Percentiles rank a stretch among this genome's conserved stretches.
Conservation (phyloP, 139 green algal genomes). For the Pseudopediastrum boryanum region DNA sequence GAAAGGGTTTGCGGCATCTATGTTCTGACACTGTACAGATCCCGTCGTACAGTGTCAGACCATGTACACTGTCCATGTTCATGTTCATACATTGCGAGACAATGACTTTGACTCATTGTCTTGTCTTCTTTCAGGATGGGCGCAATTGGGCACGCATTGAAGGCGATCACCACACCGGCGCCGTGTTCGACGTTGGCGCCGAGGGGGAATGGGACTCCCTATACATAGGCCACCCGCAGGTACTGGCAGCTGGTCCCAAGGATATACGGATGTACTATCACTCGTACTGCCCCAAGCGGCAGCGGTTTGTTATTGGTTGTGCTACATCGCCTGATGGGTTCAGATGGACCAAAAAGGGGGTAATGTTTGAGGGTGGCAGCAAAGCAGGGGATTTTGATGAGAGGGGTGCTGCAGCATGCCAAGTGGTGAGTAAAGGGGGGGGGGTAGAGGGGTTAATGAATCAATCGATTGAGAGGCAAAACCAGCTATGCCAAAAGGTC, state of each 20-base stretch:
- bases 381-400: slow-evolving; percentile 59
- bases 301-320: slow-evolving; percentile 64
- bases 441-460: too few species aligned
- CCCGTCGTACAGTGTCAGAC: too few species aligned
- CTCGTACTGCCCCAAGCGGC: slow-evolving; percentile 58
- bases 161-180: slow-evolving; percentile 88
- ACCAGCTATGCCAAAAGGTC: too few species aligned
- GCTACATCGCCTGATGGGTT: slow-evolving; percentile 83
- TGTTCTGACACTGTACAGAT: too few species aligned
- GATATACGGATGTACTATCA: slow-evolving; percentile 95
- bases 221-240: slow-evolving; percentile 80
- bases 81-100: too few species aligned
- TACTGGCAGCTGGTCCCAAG: slow-evolving; percentile 66
- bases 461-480: too few species aligned
- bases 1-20: too few species aligned
- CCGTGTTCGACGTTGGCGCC: slow-evolving; percentile 84
- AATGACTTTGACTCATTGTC: too few species aligned
- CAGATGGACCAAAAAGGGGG: slow-evolving; percentile 67
- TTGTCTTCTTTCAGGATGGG: slow-evolving; percentile 68
- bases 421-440: slow-evolving; percentile 51
- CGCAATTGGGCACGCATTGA: slow-evolving; percentile 96
- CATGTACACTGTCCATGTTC: too few species aligned
- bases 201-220: slow-evolving; percentile 84
- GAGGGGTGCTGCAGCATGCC: slow-evolving; percentile 51
- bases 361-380: slow-evolving; percentile 52